Base-by-base conservation (phyloP, 495 filamentous ascomycete species). In the Aspergillus homomorphus region DNA sequence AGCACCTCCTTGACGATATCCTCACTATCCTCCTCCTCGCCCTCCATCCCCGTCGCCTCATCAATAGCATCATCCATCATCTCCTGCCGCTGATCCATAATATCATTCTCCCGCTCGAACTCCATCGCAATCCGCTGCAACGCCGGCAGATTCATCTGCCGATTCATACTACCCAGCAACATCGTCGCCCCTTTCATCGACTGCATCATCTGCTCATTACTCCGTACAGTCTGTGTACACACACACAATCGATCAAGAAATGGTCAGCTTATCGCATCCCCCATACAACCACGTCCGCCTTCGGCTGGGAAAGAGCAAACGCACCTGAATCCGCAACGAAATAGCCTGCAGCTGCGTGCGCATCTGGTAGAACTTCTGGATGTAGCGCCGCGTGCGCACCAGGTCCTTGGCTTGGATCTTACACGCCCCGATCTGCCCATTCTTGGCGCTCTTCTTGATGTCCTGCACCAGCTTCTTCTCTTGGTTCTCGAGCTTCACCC, bases 31-130 rank as follows among this genome's bases (percentile, higher is more conserved):
- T 91, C 91, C 61, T 92, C 92, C 64, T 91, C 88, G 55, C 94
- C 85, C 54, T 94, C 92, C 26, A 96, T 80, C 16, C 95, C 94
- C 51, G 93, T 98, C 42, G 92, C 94, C 69, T 98, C 95, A 71
- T 98, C 95, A 51, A 98, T 95, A n/a, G 91, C 94, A 74, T 98
- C 95, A 68, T 96, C 94, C 95, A 98, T 97, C 90, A 98, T 98
- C 68, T 98, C 94, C 76, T 98, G 91, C 58, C 94, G 82, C 75
- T 98, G 90, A 70, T 98, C 94, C 94, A 98, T 98, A 52, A 98
- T 90, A 63, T 97, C 94, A 73, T 96, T 98, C 77, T 98, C 95
- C 62, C 89, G 87, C 77, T 98, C 95, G 63, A 98, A 98, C 69
- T 98, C 94, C 92, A 98, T 98, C 4, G 94, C 93, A 69, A 98